Base-by-base conservation (phyloP, 208 protist species). In the Leishmania aethiopica region DNA sequence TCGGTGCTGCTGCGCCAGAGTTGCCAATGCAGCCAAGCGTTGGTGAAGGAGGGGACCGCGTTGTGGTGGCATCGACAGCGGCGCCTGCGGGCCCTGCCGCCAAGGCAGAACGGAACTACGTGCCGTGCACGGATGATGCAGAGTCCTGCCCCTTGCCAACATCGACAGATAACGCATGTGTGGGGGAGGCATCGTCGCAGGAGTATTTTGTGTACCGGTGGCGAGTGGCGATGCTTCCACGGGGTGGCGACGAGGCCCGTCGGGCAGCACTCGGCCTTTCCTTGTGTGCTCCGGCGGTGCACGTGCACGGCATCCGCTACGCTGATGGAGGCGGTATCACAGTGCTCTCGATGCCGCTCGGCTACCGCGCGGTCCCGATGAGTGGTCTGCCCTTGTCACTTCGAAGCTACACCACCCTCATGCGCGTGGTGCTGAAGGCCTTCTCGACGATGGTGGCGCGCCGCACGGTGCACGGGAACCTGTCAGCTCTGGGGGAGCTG, bases 161-260 rank as follows among this genome's bases (percentile, higher is more conserved):
- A 3, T 32, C 45, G 70, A 57, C 25, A 32, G n/a, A 32, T 37
- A 22, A 60, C 42, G 71, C 37, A 37, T 51, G n/a, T 13, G 60
- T 70, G 3, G 19, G 11, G 5, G 74, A n/a, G 74, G 47, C 7
- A 13, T n/a, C 51, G 28, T 40, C 67, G 77, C 81, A 57, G 51
- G 85, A 89, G 53, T 74, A 86, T 25, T 86, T 97, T 51, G 17
- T 96, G 7, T 96, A 96, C 81, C 85, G 90, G 49, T 96, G 94
- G 92, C 90, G 91, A 42, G 57, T 84, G 13, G 69, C 85, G 22
- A 81, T 77, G n/a, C 73, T 90, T 22, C 82, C 87, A 11, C 72
- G 77, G 15, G 76, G 82, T 15, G 79, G 80, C 19, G 82, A 95
- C 80, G 94, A 97, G 74, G 73, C 89, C 40, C 85, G 87, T 11